These are phyloP conservation scores for Rhizophagus clarus DNA, from an alignment of 192 early-diverging fungal species.

Conservation along the genomic window DNA sequence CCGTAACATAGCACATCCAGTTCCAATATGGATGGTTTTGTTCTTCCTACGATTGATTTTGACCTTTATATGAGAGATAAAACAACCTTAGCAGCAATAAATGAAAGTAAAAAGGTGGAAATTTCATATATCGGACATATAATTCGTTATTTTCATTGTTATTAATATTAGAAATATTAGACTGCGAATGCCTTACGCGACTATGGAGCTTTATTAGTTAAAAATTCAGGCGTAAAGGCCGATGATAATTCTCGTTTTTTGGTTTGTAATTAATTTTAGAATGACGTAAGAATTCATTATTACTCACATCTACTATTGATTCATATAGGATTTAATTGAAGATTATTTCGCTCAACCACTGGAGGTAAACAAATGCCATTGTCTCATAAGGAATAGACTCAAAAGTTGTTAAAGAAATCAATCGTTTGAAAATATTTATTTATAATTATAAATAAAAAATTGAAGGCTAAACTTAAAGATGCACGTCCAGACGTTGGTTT, in stretches of 20 bases:
- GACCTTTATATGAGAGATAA: slow-evolving; percentile 57
- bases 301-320: background rate
- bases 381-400: background rate
- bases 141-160: background rate
- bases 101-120: slow-evolving; percentile 57
- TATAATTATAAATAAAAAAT: too few species aligned
- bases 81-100: slow-evolving; percentile 49
- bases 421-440: background rate
- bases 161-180: slow-evolving; percentile 31
- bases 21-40: background rate
- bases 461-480: slow-evolving; percentile 58
- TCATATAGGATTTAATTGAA: slow-evolving; percentile 62
- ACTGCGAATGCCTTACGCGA: slow-evolving; percentile 62
- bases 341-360: slow-evolving; percentile 68
- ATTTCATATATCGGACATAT: background rate
- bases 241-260: slow-evolving; percentile 46
- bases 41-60: slow-evolving; percentile 48
- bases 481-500: slow-evolving; percentile 60
- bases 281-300: slow-evolving; percentile 9
- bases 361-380: slow-evolving; percentile 36
- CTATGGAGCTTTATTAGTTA: slow-evolving; percentile 64
- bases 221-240: slow-evolving; percentile 69
- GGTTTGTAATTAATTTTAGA: background rate
- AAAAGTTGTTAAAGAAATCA: background rate
- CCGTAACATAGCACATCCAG: too few species aligned